Percentiles rank a stretch among this genome's conserved stretches.
These are phyloP conservation scores for Choricystis sp. DNA, from an alignment of 139 green algal species.

Conservation along the genomic window DNA sequence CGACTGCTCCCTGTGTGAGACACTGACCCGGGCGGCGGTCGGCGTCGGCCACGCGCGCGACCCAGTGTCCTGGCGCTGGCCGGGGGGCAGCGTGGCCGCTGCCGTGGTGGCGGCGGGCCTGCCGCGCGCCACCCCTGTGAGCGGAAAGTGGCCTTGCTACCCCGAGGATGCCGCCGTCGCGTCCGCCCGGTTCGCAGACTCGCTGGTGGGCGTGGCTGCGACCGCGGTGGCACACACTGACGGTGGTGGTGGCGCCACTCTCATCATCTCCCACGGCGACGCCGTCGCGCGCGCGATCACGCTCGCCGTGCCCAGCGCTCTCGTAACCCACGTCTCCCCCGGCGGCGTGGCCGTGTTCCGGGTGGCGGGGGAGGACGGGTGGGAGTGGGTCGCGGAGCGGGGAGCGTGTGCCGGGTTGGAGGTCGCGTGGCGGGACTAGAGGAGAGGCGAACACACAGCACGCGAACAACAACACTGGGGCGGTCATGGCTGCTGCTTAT, in stretches of 20 bases:
- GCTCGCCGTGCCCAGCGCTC: not conserved
- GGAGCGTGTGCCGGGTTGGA: not conserved
- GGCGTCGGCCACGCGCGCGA: not conserved
- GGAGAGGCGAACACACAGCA: not conserved
- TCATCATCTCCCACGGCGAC: not conserved
- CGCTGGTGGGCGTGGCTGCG: too few relatives aligned
- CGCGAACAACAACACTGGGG: not conserved
- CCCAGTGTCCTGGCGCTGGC: not conserved
- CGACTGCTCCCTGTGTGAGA: not conserved
- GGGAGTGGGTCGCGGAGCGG: not conserved
- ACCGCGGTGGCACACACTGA: too few relatives aligned
- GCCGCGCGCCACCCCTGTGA: not conserved
- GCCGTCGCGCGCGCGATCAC: constrained; percentile 1
- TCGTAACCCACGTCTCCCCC: constrained; percentile 9
- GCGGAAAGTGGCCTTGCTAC: not conserved
- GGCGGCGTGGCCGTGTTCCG: constrained; percentile 5
- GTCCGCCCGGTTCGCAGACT: too few relatives aligned
- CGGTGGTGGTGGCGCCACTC: too few relatives aligned
- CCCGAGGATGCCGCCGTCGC: too few relatives aligned
- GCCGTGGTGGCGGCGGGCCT: not conserved
- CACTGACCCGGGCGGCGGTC: not conserved
- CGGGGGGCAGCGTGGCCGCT: too few relatives aligned
- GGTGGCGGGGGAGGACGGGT: constrained; percentile 1
- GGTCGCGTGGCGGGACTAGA: not conserved
- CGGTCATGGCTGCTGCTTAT: too few relatives aligned